Percentiles rank a stretch among this genome's conserved stretches.
Evolutionary conservation across 1,139 yeast species (phyloP).

Genomic region (Arxiozyma telluris): DNA sequence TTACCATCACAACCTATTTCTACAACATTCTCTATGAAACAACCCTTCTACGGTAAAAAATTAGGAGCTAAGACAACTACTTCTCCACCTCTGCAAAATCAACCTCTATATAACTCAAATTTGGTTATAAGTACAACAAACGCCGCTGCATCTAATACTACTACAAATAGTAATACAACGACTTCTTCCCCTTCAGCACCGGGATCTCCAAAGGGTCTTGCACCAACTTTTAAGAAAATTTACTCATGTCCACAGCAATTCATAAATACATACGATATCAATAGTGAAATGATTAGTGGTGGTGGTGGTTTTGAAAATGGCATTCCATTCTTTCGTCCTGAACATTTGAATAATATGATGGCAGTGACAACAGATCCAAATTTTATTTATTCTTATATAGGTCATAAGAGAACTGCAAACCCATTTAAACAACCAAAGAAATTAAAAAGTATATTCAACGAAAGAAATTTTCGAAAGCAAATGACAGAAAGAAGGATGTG

Average conservation of each 20-base stretch:
- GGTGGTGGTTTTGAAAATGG: background rate
- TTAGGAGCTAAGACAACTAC: background rate
- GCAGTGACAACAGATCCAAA: background rate
- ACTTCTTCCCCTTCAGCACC: too few relatives aligned
- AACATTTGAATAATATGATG: background rate
- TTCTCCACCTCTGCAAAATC: background rate
- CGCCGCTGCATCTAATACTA: background rate
- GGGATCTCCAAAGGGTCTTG: too few relatives aligned
- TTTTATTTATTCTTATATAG: background rate
- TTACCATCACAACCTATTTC: conserved; percentile 14
- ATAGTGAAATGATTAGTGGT: background rate
- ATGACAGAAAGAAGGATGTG: conserved; percentile 31
- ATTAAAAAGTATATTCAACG: conserved; percentile 24
- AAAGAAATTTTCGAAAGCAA: conserved; percentile 28
- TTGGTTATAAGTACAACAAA: background rate
- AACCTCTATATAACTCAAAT: background rate
- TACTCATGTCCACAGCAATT: background rate
- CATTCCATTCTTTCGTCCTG: background rate
- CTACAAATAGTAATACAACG: background rate
- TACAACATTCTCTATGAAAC: background rate
- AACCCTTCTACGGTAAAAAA: background rate
- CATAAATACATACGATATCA: background rate
- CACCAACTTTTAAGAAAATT: background rate
- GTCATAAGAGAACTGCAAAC: conserved; percentile 7
- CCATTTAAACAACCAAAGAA: conserved; percentile 11